Evolutionary conservation across 306 rosid species (phyloP), one percentile per base, ranked within the genome.

Genomic region (Cucumis melo): DNA sequence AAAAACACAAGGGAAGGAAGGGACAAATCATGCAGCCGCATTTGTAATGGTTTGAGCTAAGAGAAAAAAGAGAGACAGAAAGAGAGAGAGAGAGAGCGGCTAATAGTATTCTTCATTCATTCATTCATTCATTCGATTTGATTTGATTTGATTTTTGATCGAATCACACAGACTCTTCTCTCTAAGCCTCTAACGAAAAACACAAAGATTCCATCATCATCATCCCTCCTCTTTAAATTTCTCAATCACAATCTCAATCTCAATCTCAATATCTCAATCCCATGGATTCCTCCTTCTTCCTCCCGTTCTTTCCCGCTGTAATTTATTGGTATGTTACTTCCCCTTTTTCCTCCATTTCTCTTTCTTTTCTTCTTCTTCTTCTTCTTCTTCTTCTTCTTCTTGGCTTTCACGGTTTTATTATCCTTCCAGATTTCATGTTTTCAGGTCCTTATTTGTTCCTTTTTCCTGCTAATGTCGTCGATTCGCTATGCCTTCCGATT

Each of bases 211-310:
- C 67, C 39, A 7, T 29, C 66, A 29, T 7, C 36, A 38, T 32
- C n/a, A n/a, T n/a, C n/a, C n/a, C n/a, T n/a, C 5, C 68, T 32
- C 70, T 34, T 2, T 17, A 29, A 59, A 24, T 16, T 16, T 34
- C 75, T 12, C 1, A 15, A 48, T 3, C 75, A 36, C 13, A 83
- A 82, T 81, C n/a, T n/a, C n/a, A n/a, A n/a, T n/a, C n/a, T n/a
- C n/a, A n/a, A n/a, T n/a, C n/a, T n/a, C n/a, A n/a, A n/a, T n/a
- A n/a, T n/a, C 58, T 38, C 41, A 5, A 38, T 38, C 34, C 54
- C 80, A 85, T 86, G 89, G 90, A 84, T 89, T 89, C 88, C 38
- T 89, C 87, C 38, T 89, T 64, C 65, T 57, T 78, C 82, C 76
- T 56, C 80, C 80, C 78, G 48, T 83, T 82, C 82, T 87, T 85